Evolutionary conservation across 345 rosid species (phyloP).

Genomic region (Citrus maxima): DNA sequence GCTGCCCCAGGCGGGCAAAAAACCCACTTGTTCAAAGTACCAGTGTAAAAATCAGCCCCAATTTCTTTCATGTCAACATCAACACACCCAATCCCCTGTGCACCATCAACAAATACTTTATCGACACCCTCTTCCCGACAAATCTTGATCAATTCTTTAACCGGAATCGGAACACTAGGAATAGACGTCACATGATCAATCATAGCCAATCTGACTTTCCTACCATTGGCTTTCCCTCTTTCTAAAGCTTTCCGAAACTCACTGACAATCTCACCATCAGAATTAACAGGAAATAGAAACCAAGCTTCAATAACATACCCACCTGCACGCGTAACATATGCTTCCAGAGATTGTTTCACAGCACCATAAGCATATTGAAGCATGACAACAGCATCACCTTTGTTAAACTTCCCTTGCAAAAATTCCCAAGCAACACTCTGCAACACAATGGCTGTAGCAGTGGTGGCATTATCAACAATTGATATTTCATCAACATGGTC

Average conservation of each 20-base stretch:
- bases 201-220: slow-evolving; percentile 74
- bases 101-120: slow-evolving; percentile 86
- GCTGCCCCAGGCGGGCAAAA: slow-evolving; percentile 94
- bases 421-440: slow-evolving; percentile 72
- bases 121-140: slow-evolving; percentile 91
- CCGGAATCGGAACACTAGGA: slow-evolving; percentile 81
- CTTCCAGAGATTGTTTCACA: slow-evolving; percentile 83
- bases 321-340: slow-evolving; percentile 79
- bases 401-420: slow-evolving; percentile 52
- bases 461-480: slow-evolving; percentile 88
- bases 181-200: slow-evolving; percentile 93
- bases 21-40: slow-evolving; percentile 91
- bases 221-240: slow-evolving; percentile 60
- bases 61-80: slow-evolving; percentile 83
- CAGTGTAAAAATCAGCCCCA: slow-evolving; percentile 86
- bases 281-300: slow-evolving; percentile 76
- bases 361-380: slow-evolving; percentile 86
- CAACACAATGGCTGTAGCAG: slow-evolving; percentile 85
- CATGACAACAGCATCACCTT: slow-evolving; percentile 75
- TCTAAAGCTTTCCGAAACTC: slow-evolving; percentile 60
- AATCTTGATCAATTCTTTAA: slow-evolving; percentile 69
- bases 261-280: slow-evolving; percentile 49
- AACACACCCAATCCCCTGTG: slow-evolving; percentile 87
- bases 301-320: slow-evolving; percentile 78
- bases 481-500: slow-evolving; percentile 70